Conservation (phyloP, 208 protist genomes). For the Phytomonas sp. region DNA sequence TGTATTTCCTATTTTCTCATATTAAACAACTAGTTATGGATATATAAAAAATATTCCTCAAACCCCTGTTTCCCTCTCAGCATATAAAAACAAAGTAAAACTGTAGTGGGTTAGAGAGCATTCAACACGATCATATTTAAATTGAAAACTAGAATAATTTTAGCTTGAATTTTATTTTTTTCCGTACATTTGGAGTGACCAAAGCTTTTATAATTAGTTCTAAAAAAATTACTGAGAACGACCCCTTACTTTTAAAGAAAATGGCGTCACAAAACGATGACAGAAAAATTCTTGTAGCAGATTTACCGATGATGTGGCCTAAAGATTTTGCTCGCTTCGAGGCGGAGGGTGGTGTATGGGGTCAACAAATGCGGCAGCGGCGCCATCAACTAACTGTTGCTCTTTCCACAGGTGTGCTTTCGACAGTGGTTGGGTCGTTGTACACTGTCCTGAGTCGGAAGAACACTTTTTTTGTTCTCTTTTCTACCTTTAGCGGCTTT, state of each 20-base stretch:
- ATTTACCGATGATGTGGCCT: conserved; percentile 86
- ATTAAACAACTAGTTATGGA: neutral
- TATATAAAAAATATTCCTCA: neutral
- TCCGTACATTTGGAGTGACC: neutral
- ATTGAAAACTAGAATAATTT: neutral
- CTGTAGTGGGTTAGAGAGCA: neutral
- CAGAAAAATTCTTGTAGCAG: conserved; percentile 60
- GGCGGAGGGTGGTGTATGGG: conserved; percentile 77
- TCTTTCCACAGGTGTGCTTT: conserved; percentile 18
- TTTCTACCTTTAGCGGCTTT: conserved; percentile 78
- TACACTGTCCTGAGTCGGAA: conserved; percentile 51
- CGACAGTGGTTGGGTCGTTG: conserved; percentile 43
- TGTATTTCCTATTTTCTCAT: neutral
- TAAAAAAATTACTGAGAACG: conserved; percentile 3
- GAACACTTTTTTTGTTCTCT: conserved; percentile 78
- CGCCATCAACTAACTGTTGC: conserved; percentile 76
- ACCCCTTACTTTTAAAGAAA: conserved; percentile 5
- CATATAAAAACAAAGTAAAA: conserved; percentile 2
- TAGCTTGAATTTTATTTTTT: conserved; percentile 5
- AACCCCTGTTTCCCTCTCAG: neutral
- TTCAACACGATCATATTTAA: neutral
- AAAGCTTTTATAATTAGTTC: neutral
- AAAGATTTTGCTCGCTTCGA: conserved; percentile 78
- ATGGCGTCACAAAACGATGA: conserved; percentile 16
- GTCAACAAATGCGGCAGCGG: conserved; percentile 63